Base-by-base conservation (phyloP, 345 rosid species). In the Boechera divaricarpa region DNA sequence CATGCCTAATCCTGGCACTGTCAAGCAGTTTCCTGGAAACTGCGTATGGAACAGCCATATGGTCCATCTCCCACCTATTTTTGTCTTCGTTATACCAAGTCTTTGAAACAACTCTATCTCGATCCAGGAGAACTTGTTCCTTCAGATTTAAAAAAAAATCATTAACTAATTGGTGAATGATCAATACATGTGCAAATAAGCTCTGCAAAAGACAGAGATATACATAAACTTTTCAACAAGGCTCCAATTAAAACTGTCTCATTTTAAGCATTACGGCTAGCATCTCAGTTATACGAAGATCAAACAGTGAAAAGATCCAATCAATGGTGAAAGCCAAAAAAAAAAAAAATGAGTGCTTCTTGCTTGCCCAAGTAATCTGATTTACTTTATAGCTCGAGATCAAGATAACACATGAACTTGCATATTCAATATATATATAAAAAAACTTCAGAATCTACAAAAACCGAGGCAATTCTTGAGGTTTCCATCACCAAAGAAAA, bases 31-130 rank as follows among this genome's bases (percentile, higher is more conserved):
- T 93, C 82, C 84, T 88, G 66, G 96, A 91, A 64, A 91, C 89
- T 6, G 96, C 97, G 85, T 88, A 90, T 67, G 98, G 92, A 81
- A 91, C 87, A 64, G 94, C 97, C 75, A 90, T 73, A 29, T 92
- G 87, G 79, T 91, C 90, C 85, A 93, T 91, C 85, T 93, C 98
- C 97, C 98, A 90, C 87, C 90, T 81, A 53, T 75, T 76, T 71
- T 84, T 91, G 66, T 85, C 88, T 80, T 93, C 92, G 82, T 85
- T 90, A 83, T 80, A 88, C 96, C 98, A 93, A 56, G 97, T 93
- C 72, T 86, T 91, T 63, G 96, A 85, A 74, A 88, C 81, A 70
- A 93, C 96, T 81, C 96, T 87, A 85, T 93, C 98, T 67, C 98
- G 87, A 82, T 86, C 97, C 69, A 91, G 72, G 77, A 93, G 97